Evolutionary conservation across 1,284 basidiomycete genomes (phyloP), one percentile per base, ranked within the genome.

Genomic region (Meripilus lineatus): DNA sequence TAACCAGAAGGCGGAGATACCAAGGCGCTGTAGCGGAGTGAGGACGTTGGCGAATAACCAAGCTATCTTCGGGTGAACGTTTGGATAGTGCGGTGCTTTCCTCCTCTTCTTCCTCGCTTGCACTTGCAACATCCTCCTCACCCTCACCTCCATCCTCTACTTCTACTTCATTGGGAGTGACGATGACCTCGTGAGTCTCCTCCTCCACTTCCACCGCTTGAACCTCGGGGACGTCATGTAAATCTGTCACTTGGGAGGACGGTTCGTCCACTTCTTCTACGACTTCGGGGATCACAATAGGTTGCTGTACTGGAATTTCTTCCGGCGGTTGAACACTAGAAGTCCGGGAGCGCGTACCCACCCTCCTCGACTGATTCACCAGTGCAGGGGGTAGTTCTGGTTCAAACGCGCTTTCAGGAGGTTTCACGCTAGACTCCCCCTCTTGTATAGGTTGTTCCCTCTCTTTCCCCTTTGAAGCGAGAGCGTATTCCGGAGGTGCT

Each of bases 401-500:
- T 46, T 74, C 73, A 52, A 87, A 87, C 25, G 65, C 70, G 25
- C 59, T 58, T 37, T 58, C 50, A 1, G 59, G 60, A 11, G 58
- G 58, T 32, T 54, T 61, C 14, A 58, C 52, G 14, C 52, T 51
- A 1, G 53, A 32, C 15, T 51, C 32, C 24, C 50, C 40, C 20
- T 44, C 45, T n/a, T 40, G 35, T 10, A 26, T 22, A 24, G 48
- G 53, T 13, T 34, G 35, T 28, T 28, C 46, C 5, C 46, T 39
- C 13, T 26, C 48, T 33, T 51, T 53, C 20, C 50, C 55, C 36
- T 55, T 53, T 39, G 40, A 45, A 32, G 48, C 56, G 25, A 48
- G 51, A 56, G 26, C 70, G 68, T 15, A 60, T 55, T 84, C 75
- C 1, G 86, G 84, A 21, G 85, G 85, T 4, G 80, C 83, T 14